Evolutionary conservation across 129 eudicot genomes (phyloP).

Genomic region (Deinandra increscens): DNA sequence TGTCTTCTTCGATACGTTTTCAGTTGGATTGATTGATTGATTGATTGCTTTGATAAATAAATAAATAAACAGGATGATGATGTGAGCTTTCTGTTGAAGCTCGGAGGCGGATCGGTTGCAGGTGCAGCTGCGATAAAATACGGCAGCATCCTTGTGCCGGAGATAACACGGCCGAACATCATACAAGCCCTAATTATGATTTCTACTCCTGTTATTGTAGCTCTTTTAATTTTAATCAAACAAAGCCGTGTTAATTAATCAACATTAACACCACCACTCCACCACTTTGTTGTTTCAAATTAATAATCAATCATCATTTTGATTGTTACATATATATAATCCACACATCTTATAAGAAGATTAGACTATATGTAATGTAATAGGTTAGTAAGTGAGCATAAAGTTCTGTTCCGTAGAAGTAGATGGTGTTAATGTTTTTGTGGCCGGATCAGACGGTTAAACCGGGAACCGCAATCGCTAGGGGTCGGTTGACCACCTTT

Average conservation of each 20-base stretch:
- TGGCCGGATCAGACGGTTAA: no score
- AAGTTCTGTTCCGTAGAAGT: no score
- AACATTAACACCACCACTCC: slow-evolving; percentile 26
- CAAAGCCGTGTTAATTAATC: slow-evolving; percentile 42
- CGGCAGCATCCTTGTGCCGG: slow-evolving; percentile 58
- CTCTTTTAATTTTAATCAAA: slow-evolving; percentile 45
- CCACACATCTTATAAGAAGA: no score
- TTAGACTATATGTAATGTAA: no score
- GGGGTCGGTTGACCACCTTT: no score
- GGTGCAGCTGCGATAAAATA: slow-evolving; percentile 67
- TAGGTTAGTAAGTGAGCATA: no score
- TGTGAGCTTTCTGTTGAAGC: slow-evolving; percentile 48
- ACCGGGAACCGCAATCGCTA: no score
- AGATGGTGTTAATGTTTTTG: no score
- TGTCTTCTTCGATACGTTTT: background rate
- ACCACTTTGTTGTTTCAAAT: background rate
- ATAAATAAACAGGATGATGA: slow-evolving; percentile 48
- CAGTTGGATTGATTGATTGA: background rate
- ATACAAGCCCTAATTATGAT: slow-evolving; percentile 55
- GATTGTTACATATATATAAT: no score
- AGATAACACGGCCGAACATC: slow-evolving; percentile 67
- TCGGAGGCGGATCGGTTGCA: slow-evolving; percentile 54
- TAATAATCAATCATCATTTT: no score
- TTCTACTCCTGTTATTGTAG: slow-evolving; percentile 47
- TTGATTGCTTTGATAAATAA: background rate